Conservation (phyloP, 1,284 basidiomycete genomes). For the Microbotryum saponariae region DNA sequence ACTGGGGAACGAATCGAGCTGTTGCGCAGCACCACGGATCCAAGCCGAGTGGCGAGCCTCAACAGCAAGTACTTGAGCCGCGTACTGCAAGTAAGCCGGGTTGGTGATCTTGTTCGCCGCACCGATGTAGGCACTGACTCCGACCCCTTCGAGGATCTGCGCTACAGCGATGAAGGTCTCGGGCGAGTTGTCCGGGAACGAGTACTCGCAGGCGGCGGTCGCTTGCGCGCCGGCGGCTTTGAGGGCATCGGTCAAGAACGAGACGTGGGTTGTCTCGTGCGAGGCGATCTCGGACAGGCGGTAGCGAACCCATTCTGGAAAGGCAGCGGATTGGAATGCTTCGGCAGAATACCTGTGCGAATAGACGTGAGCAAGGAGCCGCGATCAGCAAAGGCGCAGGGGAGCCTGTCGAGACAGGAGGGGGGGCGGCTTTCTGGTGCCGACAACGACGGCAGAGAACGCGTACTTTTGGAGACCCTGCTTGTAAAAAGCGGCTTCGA, state of each 20-base stretch:
- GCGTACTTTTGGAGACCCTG: conserved; percentile 47
- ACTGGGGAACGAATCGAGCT: conserved; percentile 11
- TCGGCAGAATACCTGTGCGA: conserved; percentile 26
- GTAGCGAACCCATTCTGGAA: conserved; percentile 45
- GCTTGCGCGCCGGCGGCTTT: conserved; percentile 46
- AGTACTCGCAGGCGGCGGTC: conserved; percentile 52
- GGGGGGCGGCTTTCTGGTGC: too few species aligned
- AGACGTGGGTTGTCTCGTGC: conserved; percentile 55
- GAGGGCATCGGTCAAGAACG: conserved; percentile 49
- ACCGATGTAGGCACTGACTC: conserved; percentile 52
- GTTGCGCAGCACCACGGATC: conserved; percentile 11
- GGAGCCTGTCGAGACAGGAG: too few species aligned
- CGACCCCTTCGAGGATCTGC: conserved; percentile 54
- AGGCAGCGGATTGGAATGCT: conserved; percentile 53
- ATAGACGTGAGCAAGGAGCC: too few species aligned
- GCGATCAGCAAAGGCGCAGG: too few species aligned
- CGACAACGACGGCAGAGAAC: conserved; percentile 13
- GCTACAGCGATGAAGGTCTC: conserved; percentile 51
- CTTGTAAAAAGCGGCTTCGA: conserved; percentile 49
- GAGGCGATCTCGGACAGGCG: conserved; percentile 49
- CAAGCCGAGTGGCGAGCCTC: conserved; percentile 12
- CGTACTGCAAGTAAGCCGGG: not conserved
- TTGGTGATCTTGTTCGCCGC: conserved; percentile 45
- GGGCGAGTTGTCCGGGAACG: conserved; percentile 52
- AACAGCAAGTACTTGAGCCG: not conserved